Percentiles rank a stretch among this genome's conserved stretches.
Evolutionary conservation across 2,329 filamentous ascomycete species (phyloP).

Genomic region (Chrysoporthe austroafricana): DNA sequence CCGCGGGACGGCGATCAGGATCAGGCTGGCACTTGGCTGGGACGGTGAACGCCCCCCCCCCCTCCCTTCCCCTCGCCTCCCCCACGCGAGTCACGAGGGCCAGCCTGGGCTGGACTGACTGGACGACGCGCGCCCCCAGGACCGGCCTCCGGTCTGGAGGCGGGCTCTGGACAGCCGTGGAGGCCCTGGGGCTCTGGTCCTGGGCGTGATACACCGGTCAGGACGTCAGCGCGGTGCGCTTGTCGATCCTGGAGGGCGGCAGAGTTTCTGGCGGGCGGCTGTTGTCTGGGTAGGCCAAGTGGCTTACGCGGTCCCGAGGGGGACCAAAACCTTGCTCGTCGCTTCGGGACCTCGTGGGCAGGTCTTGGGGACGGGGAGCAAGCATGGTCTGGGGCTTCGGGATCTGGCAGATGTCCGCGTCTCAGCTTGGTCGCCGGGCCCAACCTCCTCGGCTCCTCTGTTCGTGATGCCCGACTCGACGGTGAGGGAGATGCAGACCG

Average conservation of each 20-base stretch:
- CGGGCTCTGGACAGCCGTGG: neutral
- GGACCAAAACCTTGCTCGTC: neutral
- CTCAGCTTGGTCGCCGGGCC: neutral
- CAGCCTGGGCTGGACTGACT: no score
- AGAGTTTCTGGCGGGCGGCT: neutral
- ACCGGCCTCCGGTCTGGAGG: neutral
- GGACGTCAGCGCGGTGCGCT: neutral
- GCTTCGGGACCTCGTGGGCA: neutral
- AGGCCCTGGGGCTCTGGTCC: neutral
- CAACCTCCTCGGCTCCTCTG: neutral
- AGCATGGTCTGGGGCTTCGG: neutral
- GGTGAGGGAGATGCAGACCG: neutral
- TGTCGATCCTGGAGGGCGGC: neutral
- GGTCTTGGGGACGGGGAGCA: neutral
- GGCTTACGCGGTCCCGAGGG: neutral
- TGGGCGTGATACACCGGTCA: neutral
- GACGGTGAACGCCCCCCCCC: neutral
- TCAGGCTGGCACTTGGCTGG: neutral
- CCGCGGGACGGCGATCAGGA: neutral
- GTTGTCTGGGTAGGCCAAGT: neutral
- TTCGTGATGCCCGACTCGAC: neutral
- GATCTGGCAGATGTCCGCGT: neutral
- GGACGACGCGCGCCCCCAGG: neutral
- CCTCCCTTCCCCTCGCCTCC: no score
- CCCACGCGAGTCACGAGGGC: no score